Conservation (phyloP, 306 rosid species). For the Malus domestica region DNA sequence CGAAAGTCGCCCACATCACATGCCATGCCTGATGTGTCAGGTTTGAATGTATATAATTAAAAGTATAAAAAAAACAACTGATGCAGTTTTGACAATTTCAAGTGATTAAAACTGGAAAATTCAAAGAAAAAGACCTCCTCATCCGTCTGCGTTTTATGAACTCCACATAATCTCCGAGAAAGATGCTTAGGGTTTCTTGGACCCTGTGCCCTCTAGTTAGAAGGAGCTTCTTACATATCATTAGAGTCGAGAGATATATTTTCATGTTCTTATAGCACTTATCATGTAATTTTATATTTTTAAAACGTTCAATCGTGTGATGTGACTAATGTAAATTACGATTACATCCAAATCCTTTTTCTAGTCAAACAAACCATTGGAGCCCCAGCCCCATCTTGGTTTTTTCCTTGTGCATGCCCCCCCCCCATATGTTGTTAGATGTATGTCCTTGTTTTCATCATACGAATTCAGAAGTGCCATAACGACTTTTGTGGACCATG, state of each 20-base stretch:
- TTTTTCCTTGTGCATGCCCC: not conserved
- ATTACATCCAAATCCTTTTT: too few species aligned
- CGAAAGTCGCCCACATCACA: conserved; percentile 39
- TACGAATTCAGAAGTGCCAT: conserved; percentile 7
- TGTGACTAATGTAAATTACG: too few species aligned
- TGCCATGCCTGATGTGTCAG: conserved; percentile 18
- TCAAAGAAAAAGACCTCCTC: not conserved
- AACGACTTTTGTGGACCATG: not conserved
- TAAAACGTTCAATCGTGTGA: too few species aligned
- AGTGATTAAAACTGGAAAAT: not conserved
- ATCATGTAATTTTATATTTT: too few species aligned
- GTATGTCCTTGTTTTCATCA: not conserved
- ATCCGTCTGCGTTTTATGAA: not conserved
- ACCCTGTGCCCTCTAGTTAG: too few species aligned
- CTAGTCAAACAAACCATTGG: not conserved
- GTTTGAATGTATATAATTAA: not conserved
- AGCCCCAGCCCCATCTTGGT: not conserved
- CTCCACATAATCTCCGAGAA: not conserved
- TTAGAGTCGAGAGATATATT: too few species aligned
- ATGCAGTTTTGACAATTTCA: not conserved
- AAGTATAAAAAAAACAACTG: not conserved
- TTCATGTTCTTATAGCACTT: too few species aligned
- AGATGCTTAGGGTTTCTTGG: not conserved
- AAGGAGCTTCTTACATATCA: too few species aligned
- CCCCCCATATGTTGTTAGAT: not conserved